Percentiles rank a stretch among this genome's conserved stretches.
Conservation (phyloP, 2,329 filamentous ascomycete species). For the Aureobasidium sp. region DNA sequence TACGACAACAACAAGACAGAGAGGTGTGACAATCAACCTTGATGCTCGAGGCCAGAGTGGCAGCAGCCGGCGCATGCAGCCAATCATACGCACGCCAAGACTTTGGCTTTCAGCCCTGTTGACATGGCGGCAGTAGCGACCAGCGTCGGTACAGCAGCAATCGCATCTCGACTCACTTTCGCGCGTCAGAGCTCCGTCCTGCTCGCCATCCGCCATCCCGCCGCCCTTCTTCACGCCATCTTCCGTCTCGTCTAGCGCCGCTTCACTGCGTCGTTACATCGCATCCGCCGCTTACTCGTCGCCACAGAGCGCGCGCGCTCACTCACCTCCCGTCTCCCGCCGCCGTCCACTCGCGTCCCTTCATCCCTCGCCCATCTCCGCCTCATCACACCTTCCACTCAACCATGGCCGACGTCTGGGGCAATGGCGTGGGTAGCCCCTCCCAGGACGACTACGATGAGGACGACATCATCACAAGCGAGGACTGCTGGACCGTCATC, state of each 20-base stretch:
- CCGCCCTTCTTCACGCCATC: not conserved
- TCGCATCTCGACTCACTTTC: not conserved
- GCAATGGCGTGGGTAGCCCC: constrained; percentile 8
- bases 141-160: not conserved
- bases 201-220: not conserved
- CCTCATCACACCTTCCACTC: not conserved
- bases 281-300: not conserved
- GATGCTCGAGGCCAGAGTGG: constrained; percentile 11
- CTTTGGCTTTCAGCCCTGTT: not conserved
- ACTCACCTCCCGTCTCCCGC: not conserved
- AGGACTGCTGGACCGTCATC: constrained; percentile 98
- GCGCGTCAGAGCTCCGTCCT: not conserved
- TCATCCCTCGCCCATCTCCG: not conserved
- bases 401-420: constrained; percentile 18
- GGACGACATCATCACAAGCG: constrained; percentile 64
- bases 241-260: constrained; percentile 7
- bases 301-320: constrained; percentile 6
- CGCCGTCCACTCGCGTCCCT: not conserved
- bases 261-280: constrained; percentile 12
- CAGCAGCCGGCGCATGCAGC: not conserved
- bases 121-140: not conserved
- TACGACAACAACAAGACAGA: not conserved
- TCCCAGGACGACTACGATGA: constrained; percentile 21
- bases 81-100: constrained; percentile 12
- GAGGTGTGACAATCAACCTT: not conserved